phyloP scores from a whole-genome alignment of 1,284 basidiomycete species.

The Chalciporus piperatoides region DNA sequence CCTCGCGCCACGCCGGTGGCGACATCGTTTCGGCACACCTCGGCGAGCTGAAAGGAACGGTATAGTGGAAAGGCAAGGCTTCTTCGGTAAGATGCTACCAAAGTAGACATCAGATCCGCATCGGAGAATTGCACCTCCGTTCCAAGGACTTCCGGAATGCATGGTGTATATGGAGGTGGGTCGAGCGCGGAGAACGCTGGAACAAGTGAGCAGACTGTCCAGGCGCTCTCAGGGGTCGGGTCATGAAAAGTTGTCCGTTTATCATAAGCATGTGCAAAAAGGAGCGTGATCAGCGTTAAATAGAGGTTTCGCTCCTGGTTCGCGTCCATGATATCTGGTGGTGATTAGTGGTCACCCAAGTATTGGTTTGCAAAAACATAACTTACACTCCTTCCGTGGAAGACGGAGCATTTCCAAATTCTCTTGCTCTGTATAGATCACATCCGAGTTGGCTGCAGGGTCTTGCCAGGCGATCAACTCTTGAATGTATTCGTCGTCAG shows the following conservation, averaged over 20 bases:
- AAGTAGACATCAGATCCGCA: conserved; percentile 46
- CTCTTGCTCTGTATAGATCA: conserved; percentile 68
- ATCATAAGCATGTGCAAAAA: conserved; percentile 77
- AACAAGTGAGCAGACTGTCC: conserved; percentile 69
- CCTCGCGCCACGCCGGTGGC: conserved; percentile 55
- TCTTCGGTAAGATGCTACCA: conserved; percentile 66
- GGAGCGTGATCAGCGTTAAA: conserved; percentile 60
- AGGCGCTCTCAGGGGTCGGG: conserved; percentile 77
- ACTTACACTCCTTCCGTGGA: conserved; percentile 74
- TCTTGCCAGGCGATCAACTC: conserved; percentile 63
- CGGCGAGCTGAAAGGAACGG: conserved; percentile 68
- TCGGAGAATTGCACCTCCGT: conserved; percentile 36
- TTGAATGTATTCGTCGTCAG: conserved; percentile 68
- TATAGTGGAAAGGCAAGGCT: conserved; percentile 71
- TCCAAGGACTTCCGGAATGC: conserved; percentile 11
- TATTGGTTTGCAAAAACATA: not conserved
- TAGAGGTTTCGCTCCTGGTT: conserved; percentile 58
- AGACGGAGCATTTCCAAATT: conserved; percentile 63
- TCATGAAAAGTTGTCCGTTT: conserved; percentile 69
- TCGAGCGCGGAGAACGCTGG: conserved; percentile 77
- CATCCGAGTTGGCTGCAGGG: conserved; percentile 39
- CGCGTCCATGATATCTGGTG: conserved; percentile 55
- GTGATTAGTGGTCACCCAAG: conserved; percentile 1
- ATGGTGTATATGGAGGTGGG: conserved; percentile 48
- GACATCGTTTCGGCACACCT: conserved; percentile 63